These are phyloP conservation scores for Geosmithia flava DNA, from an alignment of 2,329 filamentous ascomycete species.

Conservation along the genomic window DNA sequence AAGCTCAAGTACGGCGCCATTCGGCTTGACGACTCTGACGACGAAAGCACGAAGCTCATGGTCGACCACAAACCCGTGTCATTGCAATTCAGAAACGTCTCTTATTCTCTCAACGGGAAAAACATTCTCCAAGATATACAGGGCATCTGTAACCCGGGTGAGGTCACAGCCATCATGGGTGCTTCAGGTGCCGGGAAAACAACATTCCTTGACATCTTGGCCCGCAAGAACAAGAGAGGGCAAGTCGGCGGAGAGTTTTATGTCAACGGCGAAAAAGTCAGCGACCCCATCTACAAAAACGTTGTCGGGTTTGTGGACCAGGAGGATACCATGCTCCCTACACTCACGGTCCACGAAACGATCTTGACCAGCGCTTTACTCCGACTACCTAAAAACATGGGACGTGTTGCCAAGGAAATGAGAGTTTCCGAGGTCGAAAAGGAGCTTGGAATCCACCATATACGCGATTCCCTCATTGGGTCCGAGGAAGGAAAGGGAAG, in stretches of 20 bases:
- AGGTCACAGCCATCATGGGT: constrained; percentile 95
- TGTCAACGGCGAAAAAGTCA: constrained; percentile 85
- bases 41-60: constrained; percentile 78
- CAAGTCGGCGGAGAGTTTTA: constrained; percentile 68
- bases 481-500: constrained; percentile 90
- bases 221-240: constrained; percentile 93
- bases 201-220: constrained; percentile 89
- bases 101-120: constrained; percentile 78
- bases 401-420: constrained; percentile 74
- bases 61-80: constrained; percentile 84
- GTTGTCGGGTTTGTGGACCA: constrained; percentile 97
- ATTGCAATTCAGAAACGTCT: constrained; percentile 77
- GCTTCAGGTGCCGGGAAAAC: constrained; percentile 96
- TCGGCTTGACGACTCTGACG: constrained; percentile 77
- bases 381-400: constrained; percentile 88
- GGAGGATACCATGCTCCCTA: constrained; percentile 93
- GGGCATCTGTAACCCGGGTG: constrained; percentile 85
- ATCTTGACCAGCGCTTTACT: constrained; percentile 90
- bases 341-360: constrained; percentile 93
- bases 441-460: constrained; percentile 88
- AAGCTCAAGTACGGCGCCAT: constrained; percentile 60
- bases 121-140: constrained; percentile 70
- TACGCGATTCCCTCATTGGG: constrained; percentile 88
- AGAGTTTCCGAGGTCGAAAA: constrained; percentile 87
- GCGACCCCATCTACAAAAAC: constrained; percentile 73